Base-by-base conservation (phyloP, 192 early-diverging fungal genomes). In the Coemansia sp. region DNA sequence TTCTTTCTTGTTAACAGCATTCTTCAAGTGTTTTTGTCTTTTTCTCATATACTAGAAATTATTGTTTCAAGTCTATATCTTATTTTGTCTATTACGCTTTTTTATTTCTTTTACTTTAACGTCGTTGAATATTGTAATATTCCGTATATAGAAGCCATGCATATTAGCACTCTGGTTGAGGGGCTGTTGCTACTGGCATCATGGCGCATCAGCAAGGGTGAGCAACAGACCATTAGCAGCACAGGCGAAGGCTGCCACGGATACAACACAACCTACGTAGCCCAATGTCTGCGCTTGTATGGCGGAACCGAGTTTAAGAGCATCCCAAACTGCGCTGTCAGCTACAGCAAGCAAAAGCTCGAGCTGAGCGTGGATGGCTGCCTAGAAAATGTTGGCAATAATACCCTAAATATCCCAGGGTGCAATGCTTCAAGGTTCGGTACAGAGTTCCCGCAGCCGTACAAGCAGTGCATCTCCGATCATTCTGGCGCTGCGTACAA, bases 211-310 rank as follows among this genome's bases (percentile, higher is more conserved):
- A 14, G 55, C 37, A 13, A 56, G 7, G 13, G 37, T 5, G 13
- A 56, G 37, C 55, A 25, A 56, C 20, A 7, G 14, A 56, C 0
- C 11, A 11, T 19, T 14, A 56, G 37, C 14, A 7, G 32, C 11
- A 10, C 16, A 19, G 32, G 11, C 5, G 32, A n/a, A 2, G 44
- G 12, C 41, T 75, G 73, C 42, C 61, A 69, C 20, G 73, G 73
- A 37, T 22, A 19, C 7, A 71, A 76, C 45, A 45, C 38, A 1
- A 71, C 69, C 5, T 17, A 41, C n/a, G 5, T 37, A 14, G 68
- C 65, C 1, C 74, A 76, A 25, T 76, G 74, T 32, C 51, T 60
- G 45, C 64, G 69, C 6, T 65, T 76, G 16, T 76, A 71, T 20
- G 74, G 74, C 6, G 74, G 74, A 10, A 39, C 5, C 6, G 46